These are phyloP conservation scores for Chaetomium sp. DNA, from an alignment of 2,329 filamentous ascomycete genomes.

Conservation along the genomic window DNA sequence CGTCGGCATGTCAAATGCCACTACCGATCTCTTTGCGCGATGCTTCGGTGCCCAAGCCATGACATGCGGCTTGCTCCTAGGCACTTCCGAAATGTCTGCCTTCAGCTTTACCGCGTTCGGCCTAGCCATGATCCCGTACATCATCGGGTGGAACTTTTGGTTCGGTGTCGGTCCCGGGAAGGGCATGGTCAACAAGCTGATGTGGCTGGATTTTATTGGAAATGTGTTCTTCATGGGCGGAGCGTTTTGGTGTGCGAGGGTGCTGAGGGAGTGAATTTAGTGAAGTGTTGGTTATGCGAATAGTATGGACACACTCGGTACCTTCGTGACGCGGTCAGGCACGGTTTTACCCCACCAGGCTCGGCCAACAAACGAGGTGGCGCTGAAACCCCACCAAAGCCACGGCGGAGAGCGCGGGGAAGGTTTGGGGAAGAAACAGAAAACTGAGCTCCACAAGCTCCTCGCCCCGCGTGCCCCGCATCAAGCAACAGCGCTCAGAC, in stretches of 20 bases:
- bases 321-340: no score
- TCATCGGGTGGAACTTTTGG: constrained; percentile 31
- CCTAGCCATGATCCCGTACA: constrained; percentile 32
- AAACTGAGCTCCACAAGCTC: background rate
- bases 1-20: constrained; percentile 23
- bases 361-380: background rate
- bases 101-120: constrained; percentile 32
- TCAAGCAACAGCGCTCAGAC: background rate
- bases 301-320: no score
- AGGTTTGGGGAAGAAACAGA: background rate
- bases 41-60: constrained; percentile 34
- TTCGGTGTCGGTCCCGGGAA: constrained; percentile 27
- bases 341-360: no score
- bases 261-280: constrained; percentile 24
- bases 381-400: background rate
- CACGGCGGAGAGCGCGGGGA: background rate
- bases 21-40: constrained; percentile 27
- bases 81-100: constrained; percentile 30
- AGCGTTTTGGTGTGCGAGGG: constrained; percentile 29
- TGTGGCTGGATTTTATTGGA: constrained; percentile 31
- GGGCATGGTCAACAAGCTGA: constrained; percentile 27
- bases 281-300: background rate
- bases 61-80: constrained; percentile 31
- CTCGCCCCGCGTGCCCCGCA: constrained; percentile 7
- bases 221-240: constrained; percentile 30